These are phyloP conservation scores for Ballota nigra DNA, from an alignment of 257 asterid genomes.

Conservation along the genomic window DNA sequence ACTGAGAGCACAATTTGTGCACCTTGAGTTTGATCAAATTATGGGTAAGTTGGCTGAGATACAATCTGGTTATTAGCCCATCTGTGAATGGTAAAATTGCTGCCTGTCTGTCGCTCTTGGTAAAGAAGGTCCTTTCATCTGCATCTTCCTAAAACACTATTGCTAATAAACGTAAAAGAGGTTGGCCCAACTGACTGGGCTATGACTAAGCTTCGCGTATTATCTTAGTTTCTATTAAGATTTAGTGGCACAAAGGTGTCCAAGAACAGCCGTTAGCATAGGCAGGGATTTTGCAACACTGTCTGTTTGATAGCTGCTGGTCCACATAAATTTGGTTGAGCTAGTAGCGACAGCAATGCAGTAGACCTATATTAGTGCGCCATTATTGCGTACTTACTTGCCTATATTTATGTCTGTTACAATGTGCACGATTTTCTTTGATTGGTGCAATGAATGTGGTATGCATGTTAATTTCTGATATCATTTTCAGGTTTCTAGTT, in stretches of 20 bases:
- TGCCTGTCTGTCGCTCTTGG: no score
- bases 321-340: not conserved
- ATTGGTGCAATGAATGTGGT: not conserved
- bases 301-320: not conserved
- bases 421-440: not conserved
- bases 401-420: constrained; percentile 3
- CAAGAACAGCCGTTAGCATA: no score
- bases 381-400: not conserved
- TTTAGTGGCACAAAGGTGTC: no score
- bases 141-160: no score
- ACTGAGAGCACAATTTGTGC: not conserved
- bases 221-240: not conserved
- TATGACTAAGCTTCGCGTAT: not conserved
- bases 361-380: not conserved
- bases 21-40: no score
- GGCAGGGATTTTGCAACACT: not conserved
- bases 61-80: no score
- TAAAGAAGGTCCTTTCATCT: no score
- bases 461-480: constrained; percentile 5
- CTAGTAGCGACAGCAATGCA: not conserved
- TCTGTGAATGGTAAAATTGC: no score
- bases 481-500: constrained; percentile 51
- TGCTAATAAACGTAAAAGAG: not conserved
- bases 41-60: no score
- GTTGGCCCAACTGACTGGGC: not conserved